These are phyloP conservation scores for Apiospora malaysiana DNA, from an alignment of 2,329 filamentous ascomycete genomes.

Conservation along the genomic window DNA sequence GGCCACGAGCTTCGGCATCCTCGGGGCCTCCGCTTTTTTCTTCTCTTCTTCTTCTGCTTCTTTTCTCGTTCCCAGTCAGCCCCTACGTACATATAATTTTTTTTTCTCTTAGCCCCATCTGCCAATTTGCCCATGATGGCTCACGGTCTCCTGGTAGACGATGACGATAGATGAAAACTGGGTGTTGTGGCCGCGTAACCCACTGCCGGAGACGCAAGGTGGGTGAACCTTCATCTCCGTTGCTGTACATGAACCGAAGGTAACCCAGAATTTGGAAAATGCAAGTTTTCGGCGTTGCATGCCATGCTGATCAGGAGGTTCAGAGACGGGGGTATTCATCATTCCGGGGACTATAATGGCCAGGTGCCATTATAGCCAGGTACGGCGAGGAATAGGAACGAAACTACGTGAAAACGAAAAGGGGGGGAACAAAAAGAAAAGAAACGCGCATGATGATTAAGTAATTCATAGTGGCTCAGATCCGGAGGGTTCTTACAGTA, in stretches of 20 bases:
- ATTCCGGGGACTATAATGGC: neutral
- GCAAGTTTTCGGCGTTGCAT: neutral
- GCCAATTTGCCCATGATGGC: neutral
- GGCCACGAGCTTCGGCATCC: neutral
- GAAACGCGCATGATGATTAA: neutral
- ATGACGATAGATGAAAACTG: constrained; percentile 11
- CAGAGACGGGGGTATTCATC: neutral
- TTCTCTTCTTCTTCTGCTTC: neutral
- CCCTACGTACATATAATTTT: no score
- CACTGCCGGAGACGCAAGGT: neutral
- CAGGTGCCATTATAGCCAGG: neutral
- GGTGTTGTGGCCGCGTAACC: neutral
- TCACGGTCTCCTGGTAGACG: neutral
- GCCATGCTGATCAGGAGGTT: neutral
- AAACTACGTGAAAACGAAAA: no score
- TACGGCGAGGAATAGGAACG: neutral
- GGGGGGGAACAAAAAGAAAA: neutral
- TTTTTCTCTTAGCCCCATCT: neutral
- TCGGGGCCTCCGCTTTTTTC: neutral
- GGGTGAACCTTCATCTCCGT: constrained; percentile 1
- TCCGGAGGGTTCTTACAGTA: neutral
- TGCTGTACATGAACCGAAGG: neutral
- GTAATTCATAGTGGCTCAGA: constrained; percentile 9
- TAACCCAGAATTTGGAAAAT: neutral
- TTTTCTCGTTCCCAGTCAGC: neutral